Percentiles rank a stretch among this genome's conserved stretches.
These are phyloP conservation scores for Isatis tinctoria DNA, from an alignment of 345 rosid species.

Conservation along the genomic window DNA sequence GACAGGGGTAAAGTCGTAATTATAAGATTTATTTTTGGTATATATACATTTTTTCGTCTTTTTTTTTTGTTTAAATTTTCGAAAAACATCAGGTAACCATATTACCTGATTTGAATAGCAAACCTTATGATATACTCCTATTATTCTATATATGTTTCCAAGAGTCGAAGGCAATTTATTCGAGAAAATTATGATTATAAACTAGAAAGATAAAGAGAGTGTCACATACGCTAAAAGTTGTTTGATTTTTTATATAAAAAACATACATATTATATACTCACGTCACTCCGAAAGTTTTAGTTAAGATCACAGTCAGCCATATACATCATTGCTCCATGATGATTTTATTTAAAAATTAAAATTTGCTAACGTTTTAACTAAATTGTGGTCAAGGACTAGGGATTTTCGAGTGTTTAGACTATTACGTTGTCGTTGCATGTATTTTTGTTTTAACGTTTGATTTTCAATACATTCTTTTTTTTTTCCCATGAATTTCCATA, in stretches of 20 bases:
- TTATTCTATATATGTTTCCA: background rate
- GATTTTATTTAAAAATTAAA: background rate
- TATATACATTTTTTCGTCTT: too few species aligned
- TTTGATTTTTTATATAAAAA: background rate
- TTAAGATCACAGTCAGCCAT: slow-evolving; percentile 7
- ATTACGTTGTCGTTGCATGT: background rate
- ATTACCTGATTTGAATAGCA: background rate
- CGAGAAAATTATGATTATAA: slow-evolving; percentile 19
- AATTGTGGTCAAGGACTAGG: background rate
- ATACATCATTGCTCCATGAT: slow-evolving; percentile 6
- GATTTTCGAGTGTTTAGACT: background rate
- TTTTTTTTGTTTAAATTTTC: background rate
- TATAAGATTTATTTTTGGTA: background rate
- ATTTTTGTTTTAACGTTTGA: background rate
- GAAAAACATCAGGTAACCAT: slow-evolving; percentile 5
- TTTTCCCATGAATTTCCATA: background rate
- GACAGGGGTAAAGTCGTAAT: slow-evolving; percentile 13
- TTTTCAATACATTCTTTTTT: background rate
- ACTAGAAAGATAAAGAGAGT: slow-evolving; percentile 12
- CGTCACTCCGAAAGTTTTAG: slow-evolving; percentile 15
- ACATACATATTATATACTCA: background rate
- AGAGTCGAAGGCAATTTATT: slow-evolving; percentile 3
- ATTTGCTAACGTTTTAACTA: background rate
- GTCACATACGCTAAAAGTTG: background rate
- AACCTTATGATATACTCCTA: background rate